Percentiles rank a stretch among this genome's conserved stretches.
Evolutionary conservation across 2,329 filamentous ascomycete genomes (phyloP).

Genomic region (Colletotrichum chrysophilum): DNA sequence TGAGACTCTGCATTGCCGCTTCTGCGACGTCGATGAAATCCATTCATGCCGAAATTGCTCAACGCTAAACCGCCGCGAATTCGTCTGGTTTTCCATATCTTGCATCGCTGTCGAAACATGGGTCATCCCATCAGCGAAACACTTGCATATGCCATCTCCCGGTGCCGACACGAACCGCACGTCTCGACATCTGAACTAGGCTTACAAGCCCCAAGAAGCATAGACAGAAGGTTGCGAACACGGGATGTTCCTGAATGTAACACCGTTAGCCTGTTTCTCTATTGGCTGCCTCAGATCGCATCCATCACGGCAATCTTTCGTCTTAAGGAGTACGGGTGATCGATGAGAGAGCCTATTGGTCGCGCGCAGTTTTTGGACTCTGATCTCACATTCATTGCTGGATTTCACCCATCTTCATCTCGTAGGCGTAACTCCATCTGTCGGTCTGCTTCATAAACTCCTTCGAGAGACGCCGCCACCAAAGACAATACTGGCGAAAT

Average conservation of each 20-base stretch:
- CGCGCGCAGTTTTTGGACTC: not conserved
- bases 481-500: not conserved
- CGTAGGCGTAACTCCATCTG: not conserved
- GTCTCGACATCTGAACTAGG: not conserved
- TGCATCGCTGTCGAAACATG: not conserved
- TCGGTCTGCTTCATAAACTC: not conserved
- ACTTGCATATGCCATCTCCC: not conserved
- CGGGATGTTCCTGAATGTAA: not conserved
- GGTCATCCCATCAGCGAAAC: not conserved
- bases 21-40: not conserved
- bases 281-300: not conserved
- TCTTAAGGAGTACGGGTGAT: not conserved
- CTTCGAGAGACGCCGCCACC: not conserved
- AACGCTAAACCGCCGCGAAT: not conserved
- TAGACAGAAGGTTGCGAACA: not conserved
- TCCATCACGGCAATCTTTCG: not conserved
- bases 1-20: not conserved
- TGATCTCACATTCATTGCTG: not conserved
- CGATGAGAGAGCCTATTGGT: not conserved
- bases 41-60: not conserved
- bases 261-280: too few relatives aligned
- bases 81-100: not conserved
- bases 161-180: not conserved
- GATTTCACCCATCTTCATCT: not conserved
- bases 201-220: not conserved